Base-by-base conservation (phyloP, 2,329 filamentous ascomycete genomes). In the Chalaropsis ovoidea region DNA sequence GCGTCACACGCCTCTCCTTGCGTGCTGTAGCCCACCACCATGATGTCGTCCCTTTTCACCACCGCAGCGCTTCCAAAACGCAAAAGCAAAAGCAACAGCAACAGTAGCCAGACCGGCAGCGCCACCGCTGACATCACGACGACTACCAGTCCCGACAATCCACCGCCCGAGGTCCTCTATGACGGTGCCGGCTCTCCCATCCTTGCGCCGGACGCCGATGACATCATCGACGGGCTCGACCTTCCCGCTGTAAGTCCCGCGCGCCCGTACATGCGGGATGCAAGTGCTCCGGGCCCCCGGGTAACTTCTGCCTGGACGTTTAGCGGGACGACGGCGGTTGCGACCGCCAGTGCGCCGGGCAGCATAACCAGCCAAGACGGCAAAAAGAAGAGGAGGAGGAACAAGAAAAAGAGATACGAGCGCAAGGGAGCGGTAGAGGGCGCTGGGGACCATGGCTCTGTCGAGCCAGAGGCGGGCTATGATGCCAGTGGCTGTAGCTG, bases 191-290 rank as follows among this genome's bases (percentile, higher is more conserved):
- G 62, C 43, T 65, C 62, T 10, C 63, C 62, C 4, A 67, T 65
- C 15, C 31, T 67, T 10, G 42, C 22, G 49, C 67, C 66, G 13
- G 65, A 68, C 27, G 52, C 65, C 19, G 63, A 65, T 52, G 67
- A 67, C 61, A 65, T 66, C 27, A 61, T 67, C 13, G 65, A 67
- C 54, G 67, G 66, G 10, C n/a, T 67, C 22, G 65, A 67, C 45
- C 52, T 68, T 31, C 42, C 52, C 22, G 15, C 10, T 6, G 15
- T 15, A 8, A 56, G 22, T 31, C 52, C 52, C 5, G 7, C 13
- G 13, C 22, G 15, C 22, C 52, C 13, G 27, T 31, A 13, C 7
- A 3, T 17, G 1, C 24, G 13, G 24, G 52, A 15, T 10, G 17
- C 52, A 27, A 15, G 17, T 13, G 13, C 17, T 15, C 6, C 15